Evolutionary conservation across 345 rosid species (phyloP), one percentile per base, ranked within the genome.

Genomic region (Gossypium arboreum): DNA sequence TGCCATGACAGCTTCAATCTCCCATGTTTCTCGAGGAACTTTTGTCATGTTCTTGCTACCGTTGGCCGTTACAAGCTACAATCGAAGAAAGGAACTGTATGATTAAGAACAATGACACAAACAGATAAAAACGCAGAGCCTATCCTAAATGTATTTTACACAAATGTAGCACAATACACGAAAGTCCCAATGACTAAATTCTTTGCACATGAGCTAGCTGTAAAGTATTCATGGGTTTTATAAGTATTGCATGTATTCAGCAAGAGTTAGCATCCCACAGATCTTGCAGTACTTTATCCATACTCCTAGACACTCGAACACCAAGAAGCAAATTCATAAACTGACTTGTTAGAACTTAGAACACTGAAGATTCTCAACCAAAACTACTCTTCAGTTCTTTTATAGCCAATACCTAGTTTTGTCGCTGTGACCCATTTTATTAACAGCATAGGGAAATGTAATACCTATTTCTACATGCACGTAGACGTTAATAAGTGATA

Each of bases 1-100:
- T 22, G 92, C 92, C 98, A 94, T 94, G 16, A 90, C 93, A 3
- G 97, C 93, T 89, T 94, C 97, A 76, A 94, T 88, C 83, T 94
- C 96, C 71, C 81, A 73, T 8, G 82, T 82, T 57, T 82, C 85
- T 7, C 97, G 81, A 7, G 97, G 97, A 54, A 86, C 88, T 58
- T 59, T 89, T 1, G 97, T 90, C 97, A 92, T 87, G 89, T 92
- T 92, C 81, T 79, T 85, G 84, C 97, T 77, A 20, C 98, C 94
- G 79, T 73, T 61, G 7, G 87, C 86, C 0, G 94, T 59, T 25
- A 59, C 64, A 59, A 59, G 64, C 64, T 59, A 27, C 34, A 59
- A 25, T 11, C 39, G 39, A 25, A 25, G 39, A 25, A 59, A 59
- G 64, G 64, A 59, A 25, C n/a, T 59, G 41, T 12, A 12, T 25